Evolutionary conservation across 2,329 filamentous ascomycete species (phyloP).

Genomic region (Fusarium euwallaceae): DNA sequence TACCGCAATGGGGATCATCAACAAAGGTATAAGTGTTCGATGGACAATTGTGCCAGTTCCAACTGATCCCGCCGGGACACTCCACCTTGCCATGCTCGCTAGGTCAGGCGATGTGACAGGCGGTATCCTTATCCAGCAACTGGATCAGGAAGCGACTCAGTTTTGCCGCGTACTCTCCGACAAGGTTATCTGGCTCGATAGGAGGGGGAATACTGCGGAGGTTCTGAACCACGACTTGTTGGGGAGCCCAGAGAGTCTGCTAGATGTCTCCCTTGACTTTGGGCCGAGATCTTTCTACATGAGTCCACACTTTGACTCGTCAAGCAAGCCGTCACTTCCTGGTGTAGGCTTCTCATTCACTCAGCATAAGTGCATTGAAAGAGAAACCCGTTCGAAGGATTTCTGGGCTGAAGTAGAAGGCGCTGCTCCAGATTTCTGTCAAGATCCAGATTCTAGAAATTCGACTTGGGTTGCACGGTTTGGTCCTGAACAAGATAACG

Average conservation of each 20-base stretch:
- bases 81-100: background rate
- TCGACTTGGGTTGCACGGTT: background rate
- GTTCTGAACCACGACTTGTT: background rate
- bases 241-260: background rate
- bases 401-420: background rate
- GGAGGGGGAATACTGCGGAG: background rate
- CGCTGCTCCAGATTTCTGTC: background rate
- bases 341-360: background rate
- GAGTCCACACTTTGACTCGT: background rate
- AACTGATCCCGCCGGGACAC: background rate
- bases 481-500: background rate
- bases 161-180: background rate
- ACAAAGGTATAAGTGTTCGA: background rate
- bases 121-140: background rate
- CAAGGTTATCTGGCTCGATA: background rate
- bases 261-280: background rate
- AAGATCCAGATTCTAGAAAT: background rate
- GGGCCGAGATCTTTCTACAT: background rate
- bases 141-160: background rate
- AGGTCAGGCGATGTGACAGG: background rate
- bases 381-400: background rate
- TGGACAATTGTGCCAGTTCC: background rate
- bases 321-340: background rate
- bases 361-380: background rate
- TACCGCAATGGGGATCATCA: background rate